These are phyloP conservation scores for Mucor velutinosus DNA, from an alignment of 371 early-diverging fungal genomes.

Conservation along the genomic window DNA sequence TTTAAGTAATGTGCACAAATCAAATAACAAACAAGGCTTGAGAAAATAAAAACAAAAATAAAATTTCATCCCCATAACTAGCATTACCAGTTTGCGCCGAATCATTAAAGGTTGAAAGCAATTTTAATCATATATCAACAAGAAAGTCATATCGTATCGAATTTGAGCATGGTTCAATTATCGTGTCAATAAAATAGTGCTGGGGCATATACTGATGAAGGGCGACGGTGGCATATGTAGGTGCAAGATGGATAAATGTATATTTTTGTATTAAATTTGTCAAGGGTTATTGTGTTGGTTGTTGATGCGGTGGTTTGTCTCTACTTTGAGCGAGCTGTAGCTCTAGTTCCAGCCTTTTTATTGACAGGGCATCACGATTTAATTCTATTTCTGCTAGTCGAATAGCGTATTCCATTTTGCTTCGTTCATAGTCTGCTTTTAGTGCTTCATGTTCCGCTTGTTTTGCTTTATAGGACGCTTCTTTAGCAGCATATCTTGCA, in stretches of 20 bases:
- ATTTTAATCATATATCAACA: no score
- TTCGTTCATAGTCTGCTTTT: conserved; percentile 16
- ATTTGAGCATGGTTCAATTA: not conserved
- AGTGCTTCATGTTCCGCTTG: conserved; percentile 22
- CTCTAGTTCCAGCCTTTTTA: conserved; percentile 25
- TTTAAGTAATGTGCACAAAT: no score
- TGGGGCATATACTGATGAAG: not conserved
- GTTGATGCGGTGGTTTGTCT: not conserved
- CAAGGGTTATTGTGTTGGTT: not conserved
- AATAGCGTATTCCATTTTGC: conserved; percentile 24
- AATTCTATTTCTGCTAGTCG: conserved; percentile 22
- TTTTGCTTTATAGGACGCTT: conserved; percentile 23
- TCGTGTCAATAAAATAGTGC: not conserved
- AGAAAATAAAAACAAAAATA: no score
- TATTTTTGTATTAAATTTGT: not conserved
- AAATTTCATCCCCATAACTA: no score
- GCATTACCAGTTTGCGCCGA: no score
- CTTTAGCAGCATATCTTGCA: conserved; percentile 16
- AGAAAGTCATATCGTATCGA: no score
- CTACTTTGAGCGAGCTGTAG: conserved; percentile 15
- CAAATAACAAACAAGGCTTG: no score
- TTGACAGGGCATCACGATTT: conserved; percentile 17
- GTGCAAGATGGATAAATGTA: not conserved
- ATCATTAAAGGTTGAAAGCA: no score
- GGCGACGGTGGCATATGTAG: no score